A percentile compares a stretch with the other conserved stretches of the same genome.
These are phyloP conservation scores for Fusarium udum DNA, from an alignment of 2,329 filamentous ascomycete genomes.

Conservation along the genomic window DNA sequence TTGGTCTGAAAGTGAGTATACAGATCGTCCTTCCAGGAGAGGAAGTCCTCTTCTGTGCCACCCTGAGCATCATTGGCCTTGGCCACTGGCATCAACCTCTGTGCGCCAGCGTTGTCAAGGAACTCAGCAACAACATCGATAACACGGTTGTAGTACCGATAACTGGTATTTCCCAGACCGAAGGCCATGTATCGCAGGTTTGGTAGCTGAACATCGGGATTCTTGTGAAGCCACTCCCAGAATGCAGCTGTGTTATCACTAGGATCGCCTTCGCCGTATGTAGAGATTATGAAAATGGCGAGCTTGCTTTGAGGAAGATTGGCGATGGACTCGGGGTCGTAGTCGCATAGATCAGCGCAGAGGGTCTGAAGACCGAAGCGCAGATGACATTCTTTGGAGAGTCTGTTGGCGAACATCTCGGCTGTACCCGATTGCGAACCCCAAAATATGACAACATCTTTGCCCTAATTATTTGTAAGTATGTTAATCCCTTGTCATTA, in stretches of 20 bases:
- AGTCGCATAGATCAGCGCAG: conserved; percentile 67
- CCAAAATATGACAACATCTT: conserved; percentile 94
- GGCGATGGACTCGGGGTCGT: conserved; percentile 53
- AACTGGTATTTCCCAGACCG: conserved; percentile 53
- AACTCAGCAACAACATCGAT: conserved; percentile 43
- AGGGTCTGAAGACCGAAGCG: conserved; percentile 90
- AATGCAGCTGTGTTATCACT: conserved; percentile 49
- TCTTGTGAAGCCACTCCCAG: conserved; percentile 43
- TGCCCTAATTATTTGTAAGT: conserved; percentile 47
- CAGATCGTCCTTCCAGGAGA: conserved; percentile 48
- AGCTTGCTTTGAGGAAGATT: conserved; percentile 39
- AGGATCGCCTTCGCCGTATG: conserved; percentile 54
- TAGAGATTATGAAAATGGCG: conserved; percentile 50
- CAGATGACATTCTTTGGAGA: conserved; percentile 90
- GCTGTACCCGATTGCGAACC: conserved; percentile 96
- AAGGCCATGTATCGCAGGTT: conserved; percentile 49
- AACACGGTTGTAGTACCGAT: conserved; percentile 51
- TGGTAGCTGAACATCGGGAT: conserved; percentile 13
- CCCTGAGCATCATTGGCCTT: conserved; percentile 47
- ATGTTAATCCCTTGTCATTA: not conserved
- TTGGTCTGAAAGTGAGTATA: conserved; percentile 33
- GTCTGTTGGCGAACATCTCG: conserved; percentile 86
- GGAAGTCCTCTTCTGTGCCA: conserved; percentile 50
- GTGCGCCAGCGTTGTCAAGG: conserved; percentile 42
- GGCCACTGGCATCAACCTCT: conserved; percentile 41